Percentiles rank a stretch among this genome's conserved stretches.
Conservation (phyloP, 2,329 filamentous ascomycete genomes). For the Cercospora sesami region DNA sequence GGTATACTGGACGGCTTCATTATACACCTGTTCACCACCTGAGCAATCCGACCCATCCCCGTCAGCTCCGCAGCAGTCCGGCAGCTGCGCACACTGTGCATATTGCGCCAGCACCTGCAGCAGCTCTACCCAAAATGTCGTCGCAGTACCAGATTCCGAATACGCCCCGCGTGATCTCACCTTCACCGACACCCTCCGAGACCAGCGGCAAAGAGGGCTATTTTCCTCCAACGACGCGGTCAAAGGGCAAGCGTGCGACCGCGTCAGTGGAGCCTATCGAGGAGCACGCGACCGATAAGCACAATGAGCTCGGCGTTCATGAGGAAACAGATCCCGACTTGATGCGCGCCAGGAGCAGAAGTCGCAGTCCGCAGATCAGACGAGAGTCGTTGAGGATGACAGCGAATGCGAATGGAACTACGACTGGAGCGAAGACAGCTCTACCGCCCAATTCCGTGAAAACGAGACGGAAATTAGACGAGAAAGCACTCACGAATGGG, state of each 20-base stretch:
- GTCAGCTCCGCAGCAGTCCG: conserved; percentile 16
- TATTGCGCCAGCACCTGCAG: conserved; percentile 3
- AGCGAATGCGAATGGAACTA: conserved; percentile 29
- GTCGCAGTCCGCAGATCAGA: conserved; percentile 63
- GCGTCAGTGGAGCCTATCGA: conserved; percentile 59
- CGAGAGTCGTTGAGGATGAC: conserved; percentile 27
- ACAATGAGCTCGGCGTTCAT: conserved; percentile 19
- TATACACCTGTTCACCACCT: background rate
- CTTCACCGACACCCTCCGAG: conserved; percentile 74
- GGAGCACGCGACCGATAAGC: conserved; percentile 50
- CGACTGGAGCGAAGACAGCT: conserved; percentile 22
- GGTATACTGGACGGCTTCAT: background rate
- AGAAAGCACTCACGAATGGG: conserved; percentile 27
- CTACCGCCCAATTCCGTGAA: conserved; percentile 17
- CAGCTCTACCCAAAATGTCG: conserved; percentile 25
- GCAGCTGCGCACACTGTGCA: conserved; percentile 16
- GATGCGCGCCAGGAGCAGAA: conserved; percentile 65
- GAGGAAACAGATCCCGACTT: conserved; percentile 51
- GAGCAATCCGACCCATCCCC: background rate
- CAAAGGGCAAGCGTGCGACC: conserved; percentile 64
- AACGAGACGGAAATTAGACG: conserved; percentile 38
- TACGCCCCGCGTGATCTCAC: conserved; percentile 85
- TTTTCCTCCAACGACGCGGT: conserved; percentile 74
- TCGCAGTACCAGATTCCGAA: conserved; percentile 64
- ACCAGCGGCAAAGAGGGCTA: conserved; percentile 59